Evolutionary conservation across 2,329 filamentous ascomycete species (phyloP).

Genomic region (Talaromyces islandicus): DNA sequence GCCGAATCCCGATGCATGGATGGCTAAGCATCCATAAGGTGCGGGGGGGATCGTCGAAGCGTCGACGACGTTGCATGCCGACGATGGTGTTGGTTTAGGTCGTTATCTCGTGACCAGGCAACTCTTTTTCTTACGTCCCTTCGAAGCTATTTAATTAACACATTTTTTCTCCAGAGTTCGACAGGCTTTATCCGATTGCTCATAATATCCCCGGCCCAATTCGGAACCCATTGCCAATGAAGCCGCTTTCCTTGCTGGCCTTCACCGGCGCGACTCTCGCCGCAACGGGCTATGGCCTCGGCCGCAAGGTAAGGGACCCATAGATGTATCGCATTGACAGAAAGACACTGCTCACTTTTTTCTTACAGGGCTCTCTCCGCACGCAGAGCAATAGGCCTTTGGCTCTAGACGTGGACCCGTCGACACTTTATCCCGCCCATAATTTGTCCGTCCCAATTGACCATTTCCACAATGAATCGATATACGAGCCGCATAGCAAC

Average conservation of each 20-base stretch:
- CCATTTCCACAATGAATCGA: conserved; percentile 74
- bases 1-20: background rate
- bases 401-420: conserved; percentile 1
- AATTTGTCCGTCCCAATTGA: conserved; percentile 60
- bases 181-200: background rate
- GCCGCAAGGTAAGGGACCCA: background rate
- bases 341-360: background rate
- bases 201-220: background rate
- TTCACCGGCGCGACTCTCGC: background rate
- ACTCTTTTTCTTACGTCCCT: background rate
- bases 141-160: background rate
- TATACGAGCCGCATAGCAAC: conserved; percentile 70
- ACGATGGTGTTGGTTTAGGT: background rate
- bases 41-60: background rate
- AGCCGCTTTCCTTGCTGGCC: background rate
- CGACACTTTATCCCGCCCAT: conserved; percentile 39
- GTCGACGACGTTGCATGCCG: background rate
- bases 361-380: background rate
- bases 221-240: background rate
- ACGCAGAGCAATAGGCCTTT: background rate
- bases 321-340: background rate
- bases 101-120: background rate
- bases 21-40: background rate
- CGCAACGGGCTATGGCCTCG: background rate
- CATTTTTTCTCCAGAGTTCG: background rate